Base-by-base conservation (phyloP, 2,329 filamentous ascomycete genomes). In the Epichloe gansuensis region DNA sequence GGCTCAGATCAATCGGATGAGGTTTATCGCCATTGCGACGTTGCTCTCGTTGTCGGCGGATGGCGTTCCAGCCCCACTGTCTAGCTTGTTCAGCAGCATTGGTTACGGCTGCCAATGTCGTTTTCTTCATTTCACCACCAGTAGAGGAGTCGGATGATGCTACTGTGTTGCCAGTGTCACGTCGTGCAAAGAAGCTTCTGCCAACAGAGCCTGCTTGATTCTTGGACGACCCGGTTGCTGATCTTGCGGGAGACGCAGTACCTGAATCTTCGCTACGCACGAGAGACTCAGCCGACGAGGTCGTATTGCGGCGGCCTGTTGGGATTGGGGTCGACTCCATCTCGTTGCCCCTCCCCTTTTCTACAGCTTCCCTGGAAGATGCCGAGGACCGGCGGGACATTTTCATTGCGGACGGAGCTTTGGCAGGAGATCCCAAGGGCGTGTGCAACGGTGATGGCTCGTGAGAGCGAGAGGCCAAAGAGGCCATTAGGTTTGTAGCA, bases 401-500 rank as follows among this genome's bases (percentile, higher is more conserved):
- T 47, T 70, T 70, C 4, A 68, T 67, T 4, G 65, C 58, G 11
- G 67, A 68, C 54, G 65, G 70, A 31, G 61, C 63, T 55, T 65
- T 69, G 53, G 54, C 62, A 53, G 59, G 67, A 43, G 56, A 65
- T 49, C 61, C 70, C 56, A 58, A 63, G 42, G 61, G 70, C 52
- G 75, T 74, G 12, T 71, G 69, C 6, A 66, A 62, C 1, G 79
- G 76, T 1, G 79, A 78, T 23, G 68, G 65, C n/a, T 77, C 72
- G 38, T 78, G 74, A 1, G 84, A 80, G 17, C 78, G 74, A 17
- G 73, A 77, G n/a, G 84, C 81, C 40, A 87, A 71, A 40, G 80
- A 81, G 51, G 83, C 82, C 74, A 89, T 87, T 27, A 77, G 74
- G 57, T 73, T 78, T 23, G 76, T 74, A 25, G 84, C 84, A 61